Base-by-base conservation (phyloP, 495 filamentous ascomycete species). In the Penicillium soppii region DNA sequence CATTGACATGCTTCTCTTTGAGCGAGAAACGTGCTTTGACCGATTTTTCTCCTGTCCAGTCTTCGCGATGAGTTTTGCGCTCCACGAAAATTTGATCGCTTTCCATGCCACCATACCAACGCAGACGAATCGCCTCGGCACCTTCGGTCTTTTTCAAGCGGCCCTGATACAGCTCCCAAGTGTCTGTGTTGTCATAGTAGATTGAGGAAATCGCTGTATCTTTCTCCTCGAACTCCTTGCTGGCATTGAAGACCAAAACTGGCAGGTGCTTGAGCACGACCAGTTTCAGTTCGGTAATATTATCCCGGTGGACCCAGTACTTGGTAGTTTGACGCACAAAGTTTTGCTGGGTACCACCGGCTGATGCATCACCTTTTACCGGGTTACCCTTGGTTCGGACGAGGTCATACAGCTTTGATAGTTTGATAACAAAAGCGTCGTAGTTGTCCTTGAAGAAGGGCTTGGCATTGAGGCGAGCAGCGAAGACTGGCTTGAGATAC, bases 371-470 rank as follows among this genome's bases (percentile, higher is more conserved):
- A 47, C 94, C 94, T 66, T 88, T 90, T 54, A 90, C 86, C 0
- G 94, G 94, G 62, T 94, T 90, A 54, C 94, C 94, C 56, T 92
- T 79, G 5, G 92, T 97, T 22, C 95, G 82, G 4, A 97, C 94
- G 19, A 92, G 74, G 65, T 99, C 94, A 72, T 96, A 99, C 36
- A 97, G 82, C 71, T 87, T 94, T 20, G 94, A 99, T 2, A 99
- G 80, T 66, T 96, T 95, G 43, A 97, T 84, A 19, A 99, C 90
- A 46, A 95, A 92, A 15, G 87, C 90, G 76, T 99, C 94, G 68
- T 97, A 97, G 65, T 99, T 96, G 53, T 96, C 92, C 63, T 92
- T 91, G 77, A 95, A 99, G 70, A 99, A 99, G 0, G 94, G 92
- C 63, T 96, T 96, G 7, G 90, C 90, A 62, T 94, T 94, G 56